Evolutionary conservation across 139 green algal genomes (phyloP).

Genomic region (Spirogloea muscicola): DNA sequence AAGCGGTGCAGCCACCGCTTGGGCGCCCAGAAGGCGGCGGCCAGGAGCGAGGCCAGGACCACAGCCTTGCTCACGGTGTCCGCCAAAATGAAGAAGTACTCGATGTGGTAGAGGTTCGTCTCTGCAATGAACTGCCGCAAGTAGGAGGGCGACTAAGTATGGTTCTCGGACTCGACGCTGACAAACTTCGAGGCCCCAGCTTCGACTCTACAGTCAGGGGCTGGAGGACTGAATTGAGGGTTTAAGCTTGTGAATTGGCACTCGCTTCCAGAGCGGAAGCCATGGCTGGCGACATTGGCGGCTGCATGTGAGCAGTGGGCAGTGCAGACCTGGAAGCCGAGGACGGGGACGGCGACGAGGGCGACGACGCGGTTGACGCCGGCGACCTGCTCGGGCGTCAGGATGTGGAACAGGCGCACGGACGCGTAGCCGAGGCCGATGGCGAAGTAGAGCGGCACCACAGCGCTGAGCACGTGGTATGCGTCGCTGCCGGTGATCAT

Average conservation of each 20-base stretch:
- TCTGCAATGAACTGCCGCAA: slow-evolving; percentile 15
- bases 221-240: neutral
- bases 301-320: neutral
- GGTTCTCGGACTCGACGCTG: no score
- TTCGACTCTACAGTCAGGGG: neutral
- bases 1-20: neutral
- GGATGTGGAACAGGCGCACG: slow-evolving; percentile 8
- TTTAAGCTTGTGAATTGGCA: neutral
- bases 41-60: slow-evolving; percentile 8
- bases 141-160: no score
- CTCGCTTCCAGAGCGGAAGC: neutral
- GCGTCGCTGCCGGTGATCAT: slow-evolving; percentile 12
- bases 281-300: neutral
- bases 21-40: neutral
- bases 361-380: slow-evolving; percentile 19
- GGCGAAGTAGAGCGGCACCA: slow-evolving; percentile 29
- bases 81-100: slow-evolving; percentile 13
- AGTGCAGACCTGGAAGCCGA: slow-evolving; percentile 15
- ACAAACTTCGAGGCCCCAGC: neutral
- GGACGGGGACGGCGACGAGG: slow-evolving; percentile 22
- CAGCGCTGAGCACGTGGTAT: slow-evolving; percentile 30
- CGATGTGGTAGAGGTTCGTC: slow-evolving; percentile 30
- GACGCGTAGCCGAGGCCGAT: slow-evolving; percentile 8
- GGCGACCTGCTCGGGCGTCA: slow-evolving; percentile 15
- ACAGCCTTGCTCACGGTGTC: slow-evolving; percentile 14